Percentiles rank a stretch among this genome's conserved stretches.
Conservation (phyloP, 139 green algal genomes). For the Tetradesmus obliquus region DNA sequence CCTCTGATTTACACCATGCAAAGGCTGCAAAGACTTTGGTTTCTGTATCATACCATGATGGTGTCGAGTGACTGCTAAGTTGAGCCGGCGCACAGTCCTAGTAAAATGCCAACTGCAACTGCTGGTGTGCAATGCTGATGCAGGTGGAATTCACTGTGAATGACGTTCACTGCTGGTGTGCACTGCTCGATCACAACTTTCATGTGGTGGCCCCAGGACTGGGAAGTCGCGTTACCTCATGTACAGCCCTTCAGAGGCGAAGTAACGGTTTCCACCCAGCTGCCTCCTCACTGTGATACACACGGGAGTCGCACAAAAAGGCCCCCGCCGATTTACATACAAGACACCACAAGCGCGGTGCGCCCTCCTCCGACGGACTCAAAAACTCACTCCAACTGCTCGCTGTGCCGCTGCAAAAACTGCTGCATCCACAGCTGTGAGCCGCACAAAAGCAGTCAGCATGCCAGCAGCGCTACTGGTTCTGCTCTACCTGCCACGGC, state of each 20-base stretch:
- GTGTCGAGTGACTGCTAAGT: too few relatives aligned
- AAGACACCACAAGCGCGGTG: background rate
- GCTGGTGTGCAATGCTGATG: too few relatives aligned
- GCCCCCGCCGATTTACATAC: background rate
- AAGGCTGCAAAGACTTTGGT: too few relatives aligned
- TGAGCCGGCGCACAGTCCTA: too few relatives aligned
- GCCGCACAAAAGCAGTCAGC: background rate
- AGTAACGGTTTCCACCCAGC: background rate
- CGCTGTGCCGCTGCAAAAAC: constrained; percentile 25
- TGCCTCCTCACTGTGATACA: background rate
- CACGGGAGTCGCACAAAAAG: background rate
- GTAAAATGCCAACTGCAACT: too few relatives aligned
- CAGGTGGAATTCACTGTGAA: too few relatives aligned
- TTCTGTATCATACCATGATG: too few relatives aligned
- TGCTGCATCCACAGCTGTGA: constrained; percentile 20
- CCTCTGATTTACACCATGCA: too few relatives aligned
- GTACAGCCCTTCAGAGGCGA: background rate
- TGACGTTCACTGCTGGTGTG: too few relatives aligned
- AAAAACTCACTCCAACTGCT: constrained; percentile 9
- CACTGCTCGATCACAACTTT: too few relatives aligned
- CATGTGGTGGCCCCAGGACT: too few relatives aligned
- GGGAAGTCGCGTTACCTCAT: background rate
- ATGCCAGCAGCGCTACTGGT: background rate
- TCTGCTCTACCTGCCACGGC: background rate
- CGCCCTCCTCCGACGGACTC: background rate